Evolutionary conservation across 345 rosid genomes (phyloP).

Genomic region (thale cress (Arabidopsis thaliana)): TAIR10.1 NC_003076.8:24747001-24747500

Average conservation of each 20-base stretch:
- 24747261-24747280: neutral
- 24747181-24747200: neutral
- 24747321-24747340: slow-evolving; percentile 29
- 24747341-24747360: slow-evolving; percentile 26
- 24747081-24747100: slow-evolving; percentile 77
- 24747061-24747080: slow-evolving; percentile 94
- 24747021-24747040: slow-evolving; percentile 83
- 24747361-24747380: slow-evolving; percentile 26
- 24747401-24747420: slow-evolving; percentile 36
- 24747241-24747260: neutral
- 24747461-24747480: slow-evolving; percentile 40
- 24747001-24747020: slow-evolving; percentile 81
- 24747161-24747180: neutral
- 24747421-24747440: slow-evolving; percentile 27
- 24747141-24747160: slow-evolving; percentile 15
- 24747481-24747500: slow-evolving; percentile 13
- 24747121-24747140: slow-evolving; percentile 68
- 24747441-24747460: neutral
- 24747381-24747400: slow-evolving; percentile 1
- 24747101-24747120: slow-evolving; percentile 69
- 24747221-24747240: neutral
- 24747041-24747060: slow-evolving; percentile 81
- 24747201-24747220: neutral
- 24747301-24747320: slow-evolving; percentile 22
- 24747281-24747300: slow-evolving; percentile 17